Percentiles rank a stretch among this genome's conserved stretches.
These are phyloP conservation scores for Maudiozyma humilis DNA, from an alignment of 1,139 yeast genomes.

Conservation along the genomic window DNA sequence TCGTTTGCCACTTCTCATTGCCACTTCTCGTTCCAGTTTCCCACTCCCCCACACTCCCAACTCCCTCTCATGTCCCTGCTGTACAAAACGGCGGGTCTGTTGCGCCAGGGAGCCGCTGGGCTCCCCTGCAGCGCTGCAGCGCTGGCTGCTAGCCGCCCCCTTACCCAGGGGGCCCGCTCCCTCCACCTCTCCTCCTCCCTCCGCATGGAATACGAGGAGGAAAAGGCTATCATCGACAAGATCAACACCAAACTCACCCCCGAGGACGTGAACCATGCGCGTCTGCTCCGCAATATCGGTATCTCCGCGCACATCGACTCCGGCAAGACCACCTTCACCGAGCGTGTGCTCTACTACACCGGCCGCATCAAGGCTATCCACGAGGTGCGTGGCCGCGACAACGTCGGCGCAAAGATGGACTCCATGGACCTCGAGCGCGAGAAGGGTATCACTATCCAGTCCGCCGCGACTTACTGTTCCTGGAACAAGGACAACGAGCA, in stretches of 20 bases:
- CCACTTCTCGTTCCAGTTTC: too few relatives aligned
- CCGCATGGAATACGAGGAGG: constrained; percentile 52
- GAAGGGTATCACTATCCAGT: constrained; percentile 95
- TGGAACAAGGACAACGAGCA: constrained; percentile 70
- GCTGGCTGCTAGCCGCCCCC: too few relatives aligned
- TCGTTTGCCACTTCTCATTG: too few relatives aligned
- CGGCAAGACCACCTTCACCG: constrained; percentile 95
- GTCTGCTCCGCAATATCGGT: constrained; percentile 82
- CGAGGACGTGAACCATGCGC: constrained; percentile 48
- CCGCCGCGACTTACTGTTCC: constrained; percentile 96
- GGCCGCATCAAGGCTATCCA: constrained; percentile 97
- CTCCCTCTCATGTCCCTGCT: background rate
- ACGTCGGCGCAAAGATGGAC: constrained; percentile 98
- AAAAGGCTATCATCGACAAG: constrained; percentile 56
- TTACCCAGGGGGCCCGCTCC: too few relatives aligned
- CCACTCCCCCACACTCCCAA: too few relatives aligned
- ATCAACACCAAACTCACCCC: constrained; percentile 46
- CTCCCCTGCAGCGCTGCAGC: background rate
- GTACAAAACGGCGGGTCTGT: background rate
- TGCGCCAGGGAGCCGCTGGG: constrained; percentile 1
- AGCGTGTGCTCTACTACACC: constrained; percentile 90
- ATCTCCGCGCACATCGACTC: constrained; percentile 97
- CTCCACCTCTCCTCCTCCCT: constrained; percentile 24
- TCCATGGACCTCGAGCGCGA: constrained; percentile 96
- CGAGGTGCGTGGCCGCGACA: constrained; percentile 95